Evolutionary conservation across 768 basidiomycete species (phyloP).

Genomic region (Pleurotus citrinopileatus): DNA sequence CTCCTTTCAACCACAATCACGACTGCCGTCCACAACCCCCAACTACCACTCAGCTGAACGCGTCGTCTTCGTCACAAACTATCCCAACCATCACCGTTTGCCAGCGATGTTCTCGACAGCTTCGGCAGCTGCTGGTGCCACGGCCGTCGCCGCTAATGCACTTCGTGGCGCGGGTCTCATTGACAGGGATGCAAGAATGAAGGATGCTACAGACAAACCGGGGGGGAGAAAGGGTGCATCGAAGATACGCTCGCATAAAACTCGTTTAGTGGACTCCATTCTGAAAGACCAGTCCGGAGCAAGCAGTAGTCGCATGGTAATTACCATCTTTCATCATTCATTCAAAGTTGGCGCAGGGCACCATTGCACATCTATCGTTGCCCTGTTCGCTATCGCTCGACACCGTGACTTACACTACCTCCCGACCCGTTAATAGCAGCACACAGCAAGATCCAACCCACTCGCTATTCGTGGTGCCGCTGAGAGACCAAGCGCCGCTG

Average conservation of each 20-base stretch:
- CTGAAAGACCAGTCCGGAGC: conserved; percentile 46
- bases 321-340: conserved; percentile 11
- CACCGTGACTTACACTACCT: conserved; percentile 30
- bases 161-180: conserved; percentile 73
- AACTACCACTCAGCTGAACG: neutral
- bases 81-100: conserved; percentile 6
- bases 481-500: conserved; percentile 38
- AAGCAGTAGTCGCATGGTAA: conserved; percentile 62
- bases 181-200: conserved; percentile 75
- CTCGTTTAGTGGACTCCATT: neutral
- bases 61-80: neutral
- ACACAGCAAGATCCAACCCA: conserved; percentile 45
- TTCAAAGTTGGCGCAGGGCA: neutral
- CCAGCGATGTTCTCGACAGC: conserved; percentile 56
- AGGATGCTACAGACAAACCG: conserved; percentile 64
- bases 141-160: conserved; percentile 57
- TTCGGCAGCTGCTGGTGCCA: conserved; percentile 54
- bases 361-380: conserved; percentile 25
- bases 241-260: conserved; percentile 58
- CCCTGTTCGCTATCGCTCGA: conserved; percentile 24
- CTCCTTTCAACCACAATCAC: neutral
- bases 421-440: conserved; percentile 16
- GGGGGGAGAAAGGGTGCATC: conserved; percentile 70
- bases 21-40: neutral
- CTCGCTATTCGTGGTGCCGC: conserved; percentile 68